Evolutionary conservation across 176 grass and related monocot genomes (phyloP).

Genomic region (Panicum miliaceum): DNA sequence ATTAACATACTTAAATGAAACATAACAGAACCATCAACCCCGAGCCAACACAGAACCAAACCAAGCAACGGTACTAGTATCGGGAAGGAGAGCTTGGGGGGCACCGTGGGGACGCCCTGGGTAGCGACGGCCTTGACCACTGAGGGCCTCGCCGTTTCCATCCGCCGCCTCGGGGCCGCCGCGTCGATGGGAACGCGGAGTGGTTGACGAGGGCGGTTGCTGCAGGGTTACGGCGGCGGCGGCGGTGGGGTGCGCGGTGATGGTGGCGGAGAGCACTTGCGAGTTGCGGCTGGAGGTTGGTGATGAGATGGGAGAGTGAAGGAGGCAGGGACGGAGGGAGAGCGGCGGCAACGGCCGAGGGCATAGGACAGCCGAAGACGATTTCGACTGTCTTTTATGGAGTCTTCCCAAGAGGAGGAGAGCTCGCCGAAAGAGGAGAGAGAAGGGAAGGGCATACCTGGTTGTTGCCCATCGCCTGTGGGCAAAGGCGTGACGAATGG

Average conservation of each 20-base stretch:
- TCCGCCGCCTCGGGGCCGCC: conserved; percentile 14
- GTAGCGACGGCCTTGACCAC: conserved; percentile 20
- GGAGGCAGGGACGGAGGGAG: neutral
- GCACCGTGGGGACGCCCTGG: neutral
- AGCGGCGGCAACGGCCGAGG: neutral
- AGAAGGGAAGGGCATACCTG: too few species aligned
- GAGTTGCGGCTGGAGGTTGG: neutral
- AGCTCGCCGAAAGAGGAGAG: too few species aligned
- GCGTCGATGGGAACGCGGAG: neutral
- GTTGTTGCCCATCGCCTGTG: too few species aligned
- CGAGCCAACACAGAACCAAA: neutral
- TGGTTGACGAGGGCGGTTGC: conserved; percentile 5
- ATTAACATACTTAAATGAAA: neutral
- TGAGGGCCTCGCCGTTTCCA: conserved; percentile 30
- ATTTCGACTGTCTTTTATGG: too few species aligned
- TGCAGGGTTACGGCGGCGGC: neutral
- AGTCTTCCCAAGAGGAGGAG: too few species aligned
- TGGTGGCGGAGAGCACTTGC: conserved; percentile 38
- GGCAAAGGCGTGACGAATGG: too few species aligned
- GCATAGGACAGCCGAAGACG: too few species aligned
- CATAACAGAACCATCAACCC: neutral
- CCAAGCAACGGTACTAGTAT: conserved; percentile 28
- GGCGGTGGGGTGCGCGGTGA: conserved; percentile 20
- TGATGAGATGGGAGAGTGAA: neutral
- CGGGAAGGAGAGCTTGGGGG: too few species aligned